phyloP scores from a whole-genome alignment of 805 yeast species.

The Candida suzukii region DNA sequence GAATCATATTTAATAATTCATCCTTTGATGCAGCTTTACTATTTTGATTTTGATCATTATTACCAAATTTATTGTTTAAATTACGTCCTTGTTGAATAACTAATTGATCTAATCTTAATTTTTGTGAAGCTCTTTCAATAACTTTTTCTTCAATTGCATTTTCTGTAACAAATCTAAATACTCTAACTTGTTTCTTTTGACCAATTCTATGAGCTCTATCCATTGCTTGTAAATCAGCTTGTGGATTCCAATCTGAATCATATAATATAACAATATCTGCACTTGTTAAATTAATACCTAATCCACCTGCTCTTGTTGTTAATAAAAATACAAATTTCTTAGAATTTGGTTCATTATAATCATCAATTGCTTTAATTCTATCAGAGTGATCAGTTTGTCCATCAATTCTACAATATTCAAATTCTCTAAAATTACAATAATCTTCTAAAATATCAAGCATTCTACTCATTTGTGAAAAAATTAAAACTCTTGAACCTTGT shows the following conservation, averaged over 20 bases:
- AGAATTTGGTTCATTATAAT: conserved; percentile 68
- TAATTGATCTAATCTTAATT: conserved; percentile 69
- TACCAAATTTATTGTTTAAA: conserved; percentile 9
- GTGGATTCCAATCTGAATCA: conserved; percentile 88
- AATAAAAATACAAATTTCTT: conserved; percentile 66
- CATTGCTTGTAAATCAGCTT: conserved; percentile 85
- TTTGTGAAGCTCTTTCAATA: conserved; percentile 75
- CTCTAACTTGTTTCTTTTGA: conserved; percentile 77
- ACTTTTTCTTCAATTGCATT: conserved; percentile 82
- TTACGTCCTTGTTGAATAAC: conserved; percentile 69
- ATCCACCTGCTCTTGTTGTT: conserved; percentile 87
- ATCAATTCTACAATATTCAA: conserved; percentile 71
- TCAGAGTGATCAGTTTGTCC: conserved; percentile 79
- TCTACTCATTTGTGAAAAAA: conserved; percentile 81
- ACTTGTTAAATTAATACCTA: conserved; percentile 77
- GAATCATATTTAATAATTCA: conserved; percentile 75
- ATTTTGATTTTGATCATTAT: conserved; percentile 22
- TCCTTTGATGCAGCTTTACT: conserved; percentile 50
- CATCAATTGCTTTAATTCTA: conserved; percentile 70
- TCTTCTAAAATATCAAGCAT: conserved; percentile 76
- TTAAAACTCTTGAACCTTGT: conserved; percentile 73
- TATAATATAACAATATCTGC: conserved; percentile 71
- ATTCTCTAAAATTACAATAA: conserved; percentile 64
- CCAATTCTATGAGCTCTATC: conserved; percentile 88
- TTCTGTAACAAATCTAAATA: conserved; percentile 70